Conservation (phyloP, 2,329 filamentous ascomycete species). For the Ambrosiella xylebori region DNA sequence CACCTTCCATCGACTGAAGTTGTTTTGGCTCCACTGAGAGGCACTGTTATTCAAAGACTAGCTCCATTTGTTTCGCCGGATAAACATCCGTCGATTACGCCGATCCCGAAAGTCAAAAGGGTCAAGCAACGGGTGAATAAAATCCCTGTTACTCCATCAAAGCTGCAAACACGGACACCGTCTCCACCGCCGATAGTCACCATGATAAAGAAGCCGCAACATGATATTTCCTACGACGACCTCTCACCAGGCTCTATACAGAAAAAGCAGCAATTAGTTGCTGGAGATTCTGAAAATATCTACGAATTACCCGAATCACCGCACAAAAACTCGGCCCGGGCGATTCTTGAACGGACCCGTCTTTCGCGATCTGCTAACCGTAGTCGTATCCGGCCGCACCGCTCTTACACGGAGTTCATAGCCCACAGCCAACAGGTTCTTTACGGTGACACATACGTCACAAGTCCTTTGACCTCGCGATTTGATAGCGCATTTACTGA, state of each 20-base stretch:
- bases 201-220: not conserved
- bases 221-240: not conserved
- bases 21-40: not conserved
- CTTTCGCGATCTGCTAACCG: not conserved
- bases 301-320: slow-evolving; percentile 11
- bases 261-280: not conserved
- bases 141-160: not conserved
- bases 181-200: not conserved
- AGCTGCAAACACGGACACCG: slow-evolving; percentile 1
- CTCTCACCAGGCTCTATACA: slow-evolving; percentile 1
- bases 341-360: slow-evolving; percentile 2
- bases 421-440: not conserved
- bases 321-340: not conserved
- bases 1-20: not conserved
- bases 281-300: slow-evolving; percentile 1
- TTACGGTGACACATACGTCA: not conserved
- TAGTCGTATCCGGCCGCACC: not conserved
- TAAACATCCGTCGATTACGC: not conserved
- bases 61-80: not conserved
- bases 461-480: not conserved
- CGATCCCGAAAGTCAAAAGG: not conserved
- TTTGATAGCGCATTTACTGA: not conserved
- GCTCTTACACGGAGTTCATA: not conserved
- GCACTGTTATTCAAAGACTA: not conserved
- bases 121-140: not conserved